Conservation (phyloP, 345 rosid species). For the Rhodamnia argentea region DNA sequence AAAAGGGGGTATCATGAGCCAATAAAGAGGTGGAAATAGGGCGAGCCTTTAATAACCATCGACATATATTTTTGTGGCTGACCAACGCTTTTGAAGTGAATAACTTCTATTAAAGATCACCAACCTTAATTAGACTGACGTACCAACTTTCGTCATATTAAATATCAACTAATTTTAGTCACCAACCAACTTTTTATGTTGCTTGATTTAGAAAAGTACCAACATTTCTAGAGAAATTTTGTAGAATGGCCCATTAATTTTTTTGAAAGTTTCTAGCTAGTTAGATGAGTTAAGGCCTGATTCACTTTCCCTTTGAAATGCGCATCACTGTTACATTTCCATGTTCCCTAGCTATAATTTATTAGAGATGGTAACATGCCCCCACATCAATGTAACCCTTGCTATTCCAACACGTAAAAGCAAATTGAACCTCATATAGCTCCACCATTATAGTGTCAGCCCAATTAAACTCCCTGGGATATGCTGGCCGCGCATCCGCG, state of each 20-base stretch:
- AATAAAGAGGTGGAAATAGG: no score
- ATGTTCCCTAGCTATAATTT: no score
- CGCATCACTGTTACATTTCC: neutral
- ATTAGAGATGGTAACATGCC: neutral
- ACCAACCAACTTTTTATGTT: no score
- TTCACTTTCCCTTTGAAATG: neutral
- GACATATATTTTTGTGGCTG: no score
- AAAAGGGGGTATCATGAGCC: no score
- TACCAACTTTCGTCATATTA: no score
- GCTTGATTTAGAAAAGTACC: no score
- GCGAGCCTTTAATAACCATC: no score
- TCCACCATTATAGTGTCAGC: neutral
- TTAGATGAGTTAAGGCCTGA: neutral
- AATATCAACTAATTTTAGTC: no score
- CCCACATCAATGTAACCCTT: neutral
- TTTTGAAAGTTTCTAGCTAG: neutral
- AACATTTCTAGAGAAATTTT: neutral
- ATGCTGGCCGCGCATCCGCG: slow-evolving; percentile 41
- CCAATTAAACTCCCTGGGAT: slow-evolving; percentile 21
- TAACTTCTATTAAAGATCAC: no score
- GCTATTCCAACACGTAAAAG: neutral
- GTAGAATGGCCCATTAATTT: neutral
- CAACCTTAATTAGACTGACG: no score
- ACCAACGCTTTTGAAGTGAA: no score
- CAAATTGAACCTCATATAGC: neutral